phyloP scores from a whole-genome alignment of 345 rosid species.

The Eucalyptus polybractea region DNA sequence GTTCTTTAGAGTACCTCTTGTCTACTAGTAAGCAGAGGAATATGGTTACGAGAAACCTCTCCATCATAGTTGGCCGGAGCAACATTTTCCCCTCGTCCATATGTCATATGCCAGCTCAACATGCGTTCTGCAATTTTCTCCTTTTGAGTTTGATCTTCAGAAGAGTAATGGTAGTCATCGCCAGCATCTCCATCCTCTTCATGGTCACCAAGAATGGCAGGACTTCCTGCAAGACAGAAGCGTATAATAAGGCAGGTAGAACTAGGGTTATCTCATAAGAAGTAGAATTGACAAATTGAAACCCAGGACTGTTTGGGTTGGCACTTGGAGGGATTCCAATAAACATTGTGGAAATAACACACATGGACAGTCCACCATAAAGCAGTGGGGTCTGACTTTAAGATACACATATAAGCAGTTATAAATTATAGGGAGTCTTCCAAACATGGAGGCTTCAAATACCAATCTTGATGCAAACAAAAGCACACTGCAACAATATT shows the following conservation, averaged over 20 bases:
- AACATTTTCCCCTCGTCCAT: slow-evolving; percentile 58
- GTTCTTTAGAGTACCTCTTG: slow-evolving; percentile 48
- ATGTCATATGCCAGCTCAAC: slow-evolving; percentile 81
- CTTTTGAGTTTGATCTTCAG: slow-evolving; percentile 53
- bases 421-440: neutral
- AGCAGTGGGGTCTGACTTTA: neutral
- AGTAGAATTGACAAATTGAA: neutral
- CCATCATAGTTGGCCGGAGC: slow-evolving; percentile 69
- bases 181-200: slow-evolving; percentile 59
- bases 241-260: neutral
- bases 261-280: neutral
- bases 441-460: neutral
- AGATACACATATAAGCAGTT: neutral
- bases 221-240: slow-evolving; percentile 48
- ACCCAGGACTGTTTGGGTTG: neutral
- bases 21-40: slow-evolving; percentile 73
- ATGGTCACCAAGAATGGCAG: slow-evolving; percentile 67
- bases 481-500: neutral
- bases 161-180: slow-evolving; percentile 40
- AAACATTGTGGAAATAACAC: neutral
- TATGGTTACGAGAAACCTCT: slow-evolving; percentile 66
- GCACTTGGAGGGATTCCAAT: neutral
- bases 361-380: neutral
- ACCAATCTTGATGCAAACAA: neutral
- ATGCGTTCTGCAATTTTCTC: slow-evolving; percentile 67